Evolutionary conservation across 805 yeast genomes (phyloP), one percentile per base, ranked within the genome.

Genomic region (Starmerella khaoyaiensis): DNA sequence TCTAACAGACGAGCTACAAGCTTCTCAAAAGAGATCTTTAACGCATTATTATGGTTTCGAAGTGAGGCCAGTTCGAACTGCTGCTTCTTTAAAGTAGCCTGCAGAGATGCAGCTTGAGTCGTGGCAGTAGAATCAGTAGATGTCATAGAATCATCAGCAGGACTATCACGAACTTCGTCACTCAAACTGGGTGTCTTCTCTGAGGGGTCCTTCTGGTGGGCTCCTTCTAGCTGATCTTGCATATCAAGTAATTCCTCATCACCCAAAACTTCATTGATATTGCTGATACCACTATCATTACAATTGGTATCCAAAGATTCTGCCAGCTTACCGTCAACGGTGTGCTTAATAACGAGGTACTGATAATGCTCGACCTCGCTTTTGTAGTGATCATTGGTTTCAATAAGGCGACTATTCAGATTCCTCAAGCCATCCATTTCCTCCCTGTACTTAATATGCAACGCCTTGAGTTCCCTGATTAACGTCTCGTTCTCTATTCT

Each of bases 371-470:
- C 61, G 42, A 31, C 24, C 9, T 7, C 19, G 12, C 24, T 28
- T 14, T 22, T 21, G 40, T 56, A 51, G 24, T 45, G 43, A 35
- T 58, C 60, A 42, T 57, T 59, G 40, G 57, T 61, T 34, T 56
- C 58, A 35, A 42, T 44, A 7, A 58, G 49, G 4, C 59, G 3
- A 68, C 90, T 2, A 57, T 67, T 8, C 79, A 76, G 36, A 62
- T 86, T 25, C 61, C 80, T 29, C 65, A 67, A 28, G 54, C 70
- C 29, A 59, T 82, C 48, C 68, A 79, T 22, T 44, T 57, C 60
- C n/a, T 43, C 41, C 25, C 44, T 44, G 23, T 55, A 38, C 33
- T 44, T 34, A 15, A 46, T 51, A 25, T 48, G 54, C 28, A 53
- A 46, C 12, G 42, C 19, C n/a, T 49, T 35, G 28, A 57, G 50